These are phyloP conservation scores for Protoeuglena noctilucae DNA, from an alignment of 139 green algal genomes.

Conservation along the genomic window DNA sequence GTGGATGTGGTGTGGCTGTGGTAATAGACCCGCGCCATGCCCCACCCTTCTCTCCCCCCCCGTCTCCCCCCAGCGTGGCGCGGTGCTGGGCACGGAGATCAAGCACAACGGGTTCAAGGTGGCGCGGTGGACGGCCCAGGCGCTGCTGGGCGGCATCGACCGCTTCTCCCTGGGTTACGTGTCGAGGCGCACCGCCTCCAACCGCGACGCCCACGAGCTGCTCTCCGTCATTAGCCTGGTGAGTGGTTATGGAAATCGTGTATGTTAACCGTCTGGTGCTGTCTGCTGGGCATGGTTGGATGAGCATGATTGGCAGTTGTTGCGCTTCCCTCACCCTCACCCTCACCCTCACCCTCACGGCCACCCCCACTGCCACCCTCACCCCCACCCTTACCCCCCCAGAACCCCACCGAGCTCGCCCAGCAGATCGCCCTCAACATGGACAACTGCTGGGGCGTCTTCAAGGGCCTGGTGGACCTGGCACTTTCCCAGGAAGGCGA, in stretches of 20 bases:
- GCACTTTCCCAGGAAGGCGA: no score
- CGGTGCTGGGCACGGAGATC: conserved; percentile 88
- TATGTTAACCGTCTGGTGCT: background rate
- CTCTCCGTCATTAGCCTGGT: conserved; percentile 6
- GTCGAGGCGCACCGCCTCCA: conserved; percentile 7
- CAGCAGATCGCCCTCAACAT: conserved; percentile 85
- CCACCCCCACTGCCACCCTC: background rate
- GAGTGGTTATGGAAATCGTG: background rate
- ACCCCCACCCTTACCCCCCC: conserved; percentile 27
- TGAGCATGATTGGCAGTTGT: background rate
- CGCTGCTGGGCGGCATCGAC: conserved; percentile 71
- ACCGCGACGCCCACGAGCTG: background rate
- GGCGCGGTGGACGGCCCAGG: conserved; percentile 86
- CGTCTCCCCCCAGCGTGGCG: conserved; percentile 87
- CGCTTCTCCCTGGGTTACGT: conserved; percentile 90
- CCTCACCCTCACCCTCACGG: conserved; percentile 1
- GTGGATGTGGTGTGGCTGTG: no score
- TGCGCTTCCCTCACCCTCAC: conserved; percentile 3
- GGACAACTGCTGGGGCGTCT: conserved; percentile 93
- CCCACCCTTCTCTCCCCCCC: conserved; percentile 26
- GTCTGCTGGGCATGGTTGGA: background rate
- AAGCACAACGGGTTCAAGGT: conserved; percentile 99
- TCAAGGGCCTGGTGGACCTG: conserved; percentile 73
- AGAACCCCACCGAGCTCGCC: conserved; percentile 77
- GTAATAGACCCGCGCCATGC: no score